phyloP scores from a whole-genome alignment of 805 yeast genomes.

The Metschnikowia noctiluminum region DNA sequence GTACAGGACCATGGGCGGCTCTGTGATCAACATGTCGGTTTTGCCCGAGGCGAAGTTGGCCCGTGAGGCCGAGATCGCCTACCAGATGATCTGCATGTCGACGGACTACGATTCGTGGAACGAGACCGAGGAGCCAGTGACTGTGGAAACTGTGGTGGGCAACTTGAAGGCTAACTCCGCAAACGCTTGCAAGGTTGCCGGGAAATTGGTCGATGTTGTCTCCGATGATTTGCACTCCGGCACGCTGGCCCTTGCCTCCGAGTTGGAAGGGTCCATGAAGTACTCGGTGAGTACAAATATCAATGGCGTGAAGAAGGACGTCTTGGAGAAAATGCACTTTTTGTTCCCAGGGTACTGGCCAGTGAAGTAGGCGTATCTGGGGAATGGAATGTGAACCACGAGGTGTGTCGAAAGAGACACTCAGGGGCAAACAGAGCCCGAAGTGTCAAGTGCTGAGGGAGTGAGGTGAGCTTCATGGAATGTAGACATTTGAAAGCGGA shows the following conservation, averaged over 20 bases:
- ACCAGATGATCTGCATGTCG: slow-evolving; percentile 98
- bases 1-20: slow-evolving; percentile 86
- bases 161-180: slow-evolving; percentile 82
- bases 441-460: too few relatives aligned
- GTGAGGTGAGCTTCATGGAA: too few relatives aligned
- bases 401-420: too few relatives aligned
- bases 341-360: slow-evolving; percentile 93
- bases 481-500: too few relatives aligned
- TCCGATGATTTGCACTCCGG: slow-evolving; percentile 59
- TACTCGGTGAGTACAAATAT: slow-evolving; percentile 76
- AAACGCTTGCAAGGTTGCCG: slow-evolving; percentile 80
- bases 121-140: slow-evolving; percentile 90
- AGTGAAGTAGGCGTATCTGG: slow-evolving; percentile 5
- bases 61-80: slow-evolving; percentile 93
- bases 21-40: slow-evolving; percentile 95
- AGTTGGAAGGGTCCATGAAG: slow-evolving; percentile 73
- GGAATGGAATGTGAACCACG: not conserved
- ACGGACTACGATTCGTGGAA: slow-evolving; percentile 99
- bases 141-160: slow-evolving; percentile 95
- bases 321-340: slow-evolving; percentile 77
- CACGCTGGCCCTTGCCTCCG: slow-evolving; percentile 55
- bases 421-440: too few relatives aligned
- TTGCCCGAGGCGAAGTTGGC: slow-evolving; percentile 98
- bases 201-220: slow-evolving; percentile 61
- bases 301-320: slow-evolving; percentile 65